phyloP scores from a whole-genome alignment of 345 rosid genomes.

The Salix koriyanagi region DNA sequence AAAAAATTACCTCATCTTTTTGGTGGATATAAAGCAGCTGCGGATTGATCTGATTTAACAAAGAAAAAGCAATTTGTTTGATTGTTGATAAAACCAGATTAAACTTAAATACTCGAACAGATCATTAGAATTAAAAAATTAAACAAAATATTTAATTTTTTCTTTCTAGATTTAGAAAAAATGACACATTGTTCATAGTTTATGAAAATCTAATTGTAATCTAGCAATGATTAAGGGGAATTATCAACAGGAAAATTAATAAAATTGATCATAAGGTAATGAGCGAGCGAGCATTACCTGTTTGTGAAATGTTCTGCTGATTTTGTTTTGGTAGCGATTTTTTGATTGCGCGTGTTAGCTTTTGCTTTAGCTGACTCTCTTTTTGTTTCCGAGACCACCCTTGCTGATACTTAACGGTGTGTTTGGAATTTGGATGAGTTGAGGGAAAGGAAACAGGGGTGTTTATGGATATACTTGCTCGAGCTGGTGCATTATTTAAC shows the following conservation, averaged over 20 bases:
- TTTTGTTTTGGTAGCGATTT: not conserved
- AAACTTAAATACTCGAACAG: not conserved
- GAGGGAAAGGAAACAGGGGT: no score
- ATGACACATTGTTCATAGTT: not conserved
- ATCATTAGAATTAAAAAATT: not conserved
- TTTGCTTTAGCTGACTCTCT: not conserved
- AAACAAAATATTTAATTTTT: not conserved
- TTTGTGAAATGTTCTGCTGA: not conserved
- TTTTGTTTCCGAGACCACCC: conserved; percentile 7
- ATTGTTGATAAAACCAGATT: not conserved
- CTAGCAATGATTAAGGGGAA: not conserved
- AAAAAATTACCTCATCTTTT: not conserved
- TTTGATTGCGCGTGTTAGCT: not conserved
- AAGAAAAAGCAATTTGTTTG: not conserved
- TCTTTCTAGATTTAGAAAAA: not conserved
- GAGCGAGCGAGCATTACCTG: not conserved
- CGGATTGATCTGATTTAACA: not conserved
- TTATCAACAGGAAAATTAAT: not conserved
- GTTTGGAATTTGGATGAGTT: not conserved
- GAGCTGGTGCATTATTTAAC: no score
- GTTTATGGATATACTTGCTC: no score
- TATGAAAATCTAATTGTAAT: not conserved
- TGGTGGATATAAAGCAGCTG: not conserved
- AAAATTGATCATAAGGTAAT: not conserved
- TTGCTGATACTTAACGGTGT: not conserved